A percentile compares a stretch with the other conserved stretches of the same genome.
Evolutionary conservation across 768 basidiomycete genomes (phyloP).

Genomic region (Gelatoporia subvermispora): DNA sequence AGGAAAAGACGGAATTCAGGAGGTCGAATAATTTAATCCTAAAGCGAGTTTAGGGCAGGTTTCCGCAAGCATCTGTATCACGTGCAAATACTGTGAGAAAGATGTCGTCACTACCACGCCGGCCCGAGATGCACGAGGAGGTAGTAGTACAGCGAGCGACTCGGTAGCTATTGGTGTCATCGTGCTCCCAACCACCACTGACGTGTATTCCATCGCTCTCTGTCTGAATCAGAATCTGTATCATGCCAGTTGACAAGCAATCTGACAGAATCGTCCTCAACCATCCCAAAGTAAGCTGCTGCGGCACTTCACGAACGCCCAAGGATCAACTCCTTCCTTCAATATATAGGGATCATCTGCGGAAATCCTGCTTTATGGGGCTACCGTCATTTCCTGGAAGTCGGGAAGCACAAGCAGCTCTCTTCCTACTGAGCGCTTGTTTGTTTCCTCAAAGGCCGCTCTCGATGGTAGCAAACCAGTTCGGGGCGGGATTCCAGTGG

Average conservation of each 20-base stretch:
- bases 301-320: neutral
- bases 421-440: conserved; percentile 61
- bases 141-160: no score
- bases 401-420: conserved; percentile 32
- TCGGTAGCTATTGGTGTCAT: no score
- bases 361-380: conserved; percentile 74
- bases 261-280: conserved; percentile 43
- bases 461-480: conserved; percentile 80
- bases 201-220: no score
- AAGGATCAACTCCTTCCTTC: neutral
- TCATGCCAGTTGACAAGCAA: conserved; percentile 54
- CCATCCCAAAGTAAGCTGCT: conserved; percentile 53
- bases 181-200: no score
- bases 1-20: neutral
- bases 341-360: conserved; percentile 53
- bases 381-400: conserved; percentile 87
- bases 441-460: conserved; percentile 73
- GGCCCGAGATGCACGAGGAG: no score
- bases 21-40: neutral
- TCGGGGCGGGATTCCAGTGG: conserved; percentile 51
- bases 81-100: neutral
- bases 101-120: conserved; percentile 1
- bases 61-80: neutral
- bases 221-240: neutral
- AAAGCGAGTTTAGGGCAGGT: conserved; percentile 10